These are phyloP conservation scores for Acanthamoeba culbertsoni DNA, from an alignment of 208 protist genomes.

Conservation along the genomic window DNA sequence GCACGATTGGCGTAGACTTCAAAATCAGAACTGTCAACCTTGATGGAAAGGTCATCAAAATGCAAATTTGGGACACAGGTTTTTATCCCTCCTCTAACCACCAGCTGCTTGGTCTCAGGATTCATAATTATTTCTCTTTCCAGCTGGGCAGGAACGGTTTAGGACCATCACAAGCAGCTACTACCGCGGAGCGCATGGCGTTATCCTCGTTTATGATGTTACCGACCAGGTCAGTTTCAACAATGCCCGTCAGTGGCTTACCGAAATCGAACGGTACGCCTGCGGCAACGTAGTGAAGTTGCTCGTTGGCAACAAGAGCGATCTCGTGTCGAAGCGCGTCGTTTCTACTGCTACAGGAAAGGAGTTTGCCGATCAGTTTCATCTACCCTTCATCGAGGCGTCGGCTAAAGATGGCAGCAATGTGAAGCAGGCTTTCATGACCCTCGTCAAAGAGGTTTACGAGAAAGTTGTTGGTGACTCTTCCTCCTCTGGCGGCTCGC, in stretches of 20 bases:
- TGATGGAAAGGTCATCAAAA: constrained; percentile 88
- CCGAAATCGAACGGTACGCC: constrained; percentile 79
- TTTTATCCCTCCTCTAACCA: too few species aligned
- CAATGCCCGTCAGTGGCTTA: constrained; percentile 87
- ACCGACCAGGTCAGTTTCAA: constrained; percentile 23
- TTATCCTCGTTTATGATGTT: constrained; percentile 54
- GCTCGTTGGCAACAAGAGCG: constrained; percentile 97
- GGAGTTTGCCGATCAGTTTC: constrained; percentile 83
- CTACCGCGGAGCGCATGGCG: constrained; percentile 50
- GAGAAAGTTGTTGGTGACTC: not conserved
- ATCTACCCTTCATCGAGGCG: constrained; percentile 97
- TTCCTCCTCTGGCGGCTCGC: not conserved
- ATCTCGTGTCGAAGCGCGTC: constrained; percentile 91
- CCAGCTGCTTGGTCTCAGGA: too few species aligned
- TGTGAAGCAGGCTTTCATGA: constrained; percentile 95
- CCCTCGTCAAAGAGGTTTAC: constrained; percentile 85
- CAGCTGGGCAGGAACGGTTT: constrained; percentile 66
- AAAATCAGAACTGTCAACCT: constrained; percentile 90
- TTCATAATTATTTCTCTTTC: too few species aligned
- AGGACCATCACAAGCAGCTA: constrained; percentile 64
- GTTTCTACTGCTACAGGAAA: constrained; percentile 91
- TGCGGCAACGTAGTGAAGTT: constrained; percentile 98
- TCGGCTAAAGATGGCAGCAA: constrained; percentile 95
- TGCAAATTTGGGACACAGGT: constrained; percentile 89
- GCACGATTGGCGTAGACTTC: constrained; percentile 84